Base-by-base conservation (phyloP, 495 filamentous ascomycete genomes). In the Parachaetomium inaequale region DNA sequence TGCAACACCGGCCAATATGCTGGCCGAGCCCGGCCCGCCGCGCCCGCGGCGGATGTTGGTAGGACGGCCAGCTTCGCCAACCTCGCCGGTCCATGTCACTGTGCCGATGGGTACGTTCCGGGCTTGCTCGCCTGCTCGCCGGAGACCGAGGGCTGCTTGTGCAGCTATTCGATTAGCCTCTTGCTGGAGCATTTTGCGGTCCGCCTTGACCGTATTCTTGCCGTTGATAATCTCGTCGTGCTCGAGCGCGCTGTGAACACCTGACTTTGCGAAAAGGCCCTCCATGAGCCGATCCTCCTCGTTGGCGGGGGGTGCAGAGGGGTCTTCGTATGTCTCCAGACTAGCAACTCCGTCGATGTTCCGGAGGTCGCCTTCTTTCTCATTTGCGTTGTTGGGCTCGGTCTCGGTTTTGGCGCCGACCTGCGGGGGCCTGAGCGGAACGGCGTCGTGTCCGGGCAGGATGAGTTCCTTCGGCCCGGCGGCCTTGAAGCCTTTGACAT, bases 31-130 rank as follows among this genome's bases (percentile, higher is more conserved):
- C 8, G 79, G 78, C 5, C 77, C 80, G 5, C 63, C 64, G 26
- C 57, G 43, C 2, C 52, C 72, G 0, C 76, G 74, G 25, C 77
- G 73, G 21, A 70, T 66, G 29, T 75, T 76, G 12, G 52, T 50
- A 3, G 82, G 82, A 4, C 79, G 71, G 25, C 93, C 93, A 4
- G 85, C 88, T 34, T 85, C 78, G 8, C 94, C 94, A 46, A 87
- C 82, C 59, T 85, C 80, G 11, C 94, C 94, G 0, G 94, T 98
- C 94, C 94, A 98, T 2, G 94, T 98, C 15, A 93, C 89, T 0
- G 88, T 89, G 40, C 93, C 94, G 51, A 93, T 85, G 0, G 88
- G 88, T 1, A 91, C 79, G 4, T 77, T 81, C 23, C 84, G 81
- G 2, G 92, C 91, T 11, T 82, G 79, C 73, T 92, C 85, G 38